phyloP scores from a whole-genome alignment of 208 protist genomes.

The Leishmania tarentolae region DNA sequence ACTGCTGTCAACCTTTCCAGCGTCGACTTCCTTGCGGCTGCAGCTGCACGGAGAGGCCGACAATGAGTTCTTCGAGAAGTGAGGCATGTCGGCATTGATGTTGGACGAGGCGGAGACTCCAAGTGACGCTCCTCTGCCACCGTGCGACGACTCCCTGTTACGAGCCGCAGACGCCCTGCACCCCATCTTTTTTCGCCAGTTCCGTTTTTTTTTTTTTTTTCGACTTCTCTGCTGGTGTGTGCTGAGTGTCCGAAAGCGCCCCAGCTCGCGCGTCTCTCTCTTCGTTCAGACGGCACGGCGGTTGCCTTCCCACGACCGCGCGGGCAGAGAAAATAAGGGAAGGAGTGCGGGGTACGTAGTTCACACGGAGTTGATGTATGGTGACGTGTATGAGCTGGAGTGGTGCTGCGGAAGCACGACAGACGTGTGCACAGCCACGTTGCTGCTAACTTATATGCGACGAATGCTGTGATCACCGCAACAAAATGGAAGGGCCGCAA shows the following conservation, averaged over 20 bases:
- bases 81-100: neutral
- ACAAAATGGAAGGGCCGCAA: neutral
- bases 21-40: neutral
- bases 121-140: neutral
- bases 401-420: neutral
- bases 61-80: neutral
- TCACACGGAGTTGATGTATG: neutral
- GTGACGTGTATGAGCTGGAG: neutral
- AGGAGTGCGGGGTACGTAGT: neutral
- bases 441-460: neutral
- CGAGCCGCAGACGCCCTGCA: conserved; percentile 31
- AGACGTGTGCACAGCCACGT: neutral
- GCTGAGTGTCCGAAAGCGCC: neutral
- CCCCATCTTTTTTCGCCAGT: conserved; percentile 19
- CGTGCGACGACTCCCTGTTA: neutral
- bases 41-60: conserved; percentile 10
- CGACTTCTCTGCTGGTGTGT: neutral
- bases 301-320: neutral
- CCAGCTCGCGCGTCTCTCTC: neutral
- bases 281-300: neutral
- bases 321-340: neutral
- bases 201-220: neutral
- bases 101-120: neutral
- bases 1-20: neutral
- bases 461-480: neutral